Conservation (phyloP, 1,284 basidiomycete genomes). For the Naganishia sp. region DNA sequence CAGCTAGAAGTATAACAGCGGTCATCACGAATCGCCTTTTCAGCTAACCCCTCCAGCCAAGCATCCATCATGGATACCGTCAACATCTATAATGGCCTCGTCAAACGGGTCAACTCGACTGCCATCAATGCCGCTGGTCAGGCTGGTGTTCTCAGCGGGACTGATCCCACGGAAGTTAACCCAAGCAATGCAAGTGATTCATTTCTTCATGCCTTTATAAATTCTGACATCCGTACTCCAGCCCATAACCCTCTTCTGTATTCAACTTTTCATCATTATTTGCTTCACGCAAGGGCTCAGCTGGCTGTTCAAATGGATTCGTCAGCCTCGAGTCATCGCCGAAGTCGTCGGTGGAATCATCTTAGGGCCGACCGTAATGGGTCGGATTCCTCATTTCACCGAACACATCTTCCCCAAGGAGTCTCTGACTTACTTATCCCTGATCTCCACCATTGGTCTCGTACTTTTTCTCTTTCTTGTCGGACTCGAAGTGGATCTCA, state of each 20-base stretch:
- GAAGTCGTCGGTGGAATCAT: constrained; percentile 84
- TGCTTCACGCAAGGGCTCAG: constrained; percentile 70
- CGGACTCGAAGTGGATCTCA: constrained; percentile 84
- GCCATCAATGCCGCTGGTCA: constrained; percentile 29
- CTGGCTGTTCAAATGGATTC: constrained; percentile 64
- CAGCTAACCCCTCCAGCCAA: not conserved
- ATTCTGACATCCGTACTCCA: constrained; percentile 55
- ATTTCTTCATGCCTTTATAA: not conserved
- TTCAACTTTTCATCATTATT: constrained; percentile 68
- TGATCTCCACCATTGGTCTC: constrained; percentile 89
- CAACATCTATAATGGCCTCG: constrained; percentile 5
- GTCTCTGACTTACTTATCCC: constrained; percentile 75
- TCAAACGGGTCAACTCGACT: constrained; percentile 28
- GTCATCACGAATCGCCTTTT: not conserved
- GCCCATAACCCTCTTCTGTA: constrained; percentile 80
- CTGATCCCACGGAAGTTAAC: constrained; percentile 30
- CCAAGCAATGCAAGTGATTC: constrained; percentile 22
- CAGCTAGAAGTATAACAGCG: not conserved
- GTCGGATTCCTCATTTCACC: constrained; percentile 78
- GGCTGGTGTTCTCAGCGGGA: constrained; percentile 31
- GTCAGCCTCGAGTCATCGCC: constrained; percentile 82
- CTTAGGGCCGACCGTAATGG: constrained; percentile 67
- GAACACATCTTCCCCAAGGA: constrained; percentile 73
- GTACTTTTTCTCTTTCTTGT: constrained; percentile 91
- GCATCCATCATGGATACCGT: constrained; percentile 21